phyloP scores from a whole-genome alignment of 768 basidiomycete species.

The Coprinopsis sp. region DNA sequence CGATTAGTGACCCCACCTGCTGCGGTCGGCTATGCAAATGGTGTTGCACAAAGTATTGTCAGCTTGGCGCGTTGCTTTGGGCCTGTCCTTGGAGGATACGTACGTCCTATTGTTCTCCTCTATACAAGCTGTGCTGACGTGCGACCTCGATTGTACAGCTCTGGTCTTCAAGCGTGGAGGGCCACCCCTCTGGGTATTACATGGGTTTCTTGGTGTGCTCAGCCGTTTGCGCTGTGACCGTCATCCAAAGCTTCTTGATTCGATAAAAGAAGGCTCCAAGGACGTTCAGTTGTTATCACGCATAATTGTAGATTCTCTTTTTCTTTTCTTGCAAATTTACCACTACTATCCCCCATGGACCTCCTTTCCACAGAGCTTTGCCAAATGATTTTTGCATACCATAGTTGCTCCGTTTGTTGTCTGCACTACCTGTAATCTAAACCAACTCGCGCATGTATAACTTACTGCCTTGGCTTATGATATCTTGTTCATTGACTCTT shows the following conservation, averaged over 20 bases:
- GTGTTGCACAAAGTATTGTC: slow-evolving; percentile 92
- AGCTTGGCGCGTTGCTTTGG: slow-evolving; percentile 90
- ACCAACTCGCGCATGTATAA: too few species aligned
- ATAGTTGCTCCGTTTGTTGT: too few species aligned
- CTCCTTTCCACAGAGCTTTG: too few species aligned
- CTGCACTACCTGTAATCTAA: too few species aligned
- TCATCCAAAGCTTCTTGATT: slow-evolving; percentile 73
- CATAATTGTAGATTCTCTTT: too few species aligned
- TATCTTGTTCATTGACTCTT: too few species aligned
- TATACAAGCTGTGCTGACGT: not conserved
- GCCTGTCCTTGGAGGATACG: slow-evolving; percentile 80
- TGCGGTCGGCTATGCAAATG: slow-evolving; percentile 89
- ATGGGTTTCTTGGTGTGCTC: slow-evolving; percentile 70
- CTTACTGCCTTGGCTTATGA: too few species aligned
- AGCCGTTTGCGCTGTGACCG: slow-evolving; percentile 52
- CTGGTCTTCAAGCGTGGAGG: slow-evolving; percentile 68
- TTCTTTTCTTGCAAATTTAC: too few species aligned
- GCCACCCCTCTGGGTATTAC: slow-evolving; percentile 67
- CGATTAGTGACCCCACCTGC: slow-evolving; percentile 81
- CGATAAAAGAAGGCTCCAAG: too few species aligned
- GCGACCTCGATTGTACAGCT: slow-evolving; percentile 38
- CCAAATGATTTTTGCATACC: too few species aligned
- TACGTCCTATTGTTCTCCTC: slow-evolving; percentile 23
- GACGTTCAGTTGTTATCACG: too few species aligned
- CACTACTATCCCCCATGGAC: too few species aligned